These are phyloP conservation scores for Calonectria pauciramosa DNA, from an alignment of 2,329 filamentous ascomycete genomes.

Conservation along the genomic window DNA sequence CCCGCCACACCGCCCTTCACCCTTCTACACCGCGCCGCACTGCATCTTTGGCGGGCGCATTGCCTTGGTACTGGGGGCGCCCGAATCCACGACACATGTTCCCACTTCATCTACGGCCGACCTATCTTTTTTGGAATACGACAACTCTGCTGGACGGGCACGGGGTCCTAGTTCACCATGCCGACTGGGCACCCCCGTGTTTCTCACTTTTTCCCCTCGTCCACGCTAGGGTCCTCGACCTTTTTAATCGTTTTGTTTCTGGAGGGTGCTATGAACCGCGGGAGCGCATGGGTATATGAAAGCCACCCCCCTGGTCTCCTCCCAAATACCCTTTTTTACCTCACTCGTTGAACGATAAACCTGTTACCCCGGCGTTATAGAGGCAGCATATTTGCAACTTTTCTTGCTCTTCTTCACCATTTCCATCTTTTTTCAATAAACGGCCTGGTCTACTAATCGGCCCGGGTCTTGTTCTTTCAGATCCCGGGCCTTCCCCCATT, in stretches of 20 bases:
- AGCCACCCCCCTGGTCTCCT: constrained; percentile 13
- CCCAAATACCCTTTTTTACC: constrained; percentile 25
- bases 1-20: constrained; percentile 3
- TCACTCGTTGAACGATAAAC: constrained; percentile 23
- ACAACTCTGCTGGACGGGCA: constrained; percentile 15
- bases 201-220: neutral
- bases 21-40: constrained; percentile 4
- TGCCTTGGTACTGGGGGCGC: neutral
- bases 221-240: constrained; percentile 3
- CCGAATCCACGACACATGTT: neutral
- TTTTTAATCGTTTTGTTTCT: constrained; percentile 17
- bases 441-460: constrained; percentile 10
- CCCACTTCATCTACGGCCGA: constrained; percentile 15
- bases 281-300: constrained; percentile 18
- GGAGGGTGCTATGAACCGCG: constrained; percentile 4
- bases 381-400: constrained; percentile 25
- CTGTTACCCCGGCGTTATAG: constrained; percentile 24
- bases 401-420: neutral
- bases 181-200: constrained; percentile 7
- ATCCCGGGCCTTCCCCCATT: neutral
- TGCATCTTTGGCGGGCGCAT: constrained; percentile 12
- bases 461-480: neutral
- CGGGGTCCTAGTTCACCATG: neutral
- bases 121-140: constrained; percentile 18
- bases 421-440: neutral